These are phyloP conservation scores for Metschnikowia reukaufii DNA, from an alignment of 805 yeast species.

Conservation along the genomic window DNA sequence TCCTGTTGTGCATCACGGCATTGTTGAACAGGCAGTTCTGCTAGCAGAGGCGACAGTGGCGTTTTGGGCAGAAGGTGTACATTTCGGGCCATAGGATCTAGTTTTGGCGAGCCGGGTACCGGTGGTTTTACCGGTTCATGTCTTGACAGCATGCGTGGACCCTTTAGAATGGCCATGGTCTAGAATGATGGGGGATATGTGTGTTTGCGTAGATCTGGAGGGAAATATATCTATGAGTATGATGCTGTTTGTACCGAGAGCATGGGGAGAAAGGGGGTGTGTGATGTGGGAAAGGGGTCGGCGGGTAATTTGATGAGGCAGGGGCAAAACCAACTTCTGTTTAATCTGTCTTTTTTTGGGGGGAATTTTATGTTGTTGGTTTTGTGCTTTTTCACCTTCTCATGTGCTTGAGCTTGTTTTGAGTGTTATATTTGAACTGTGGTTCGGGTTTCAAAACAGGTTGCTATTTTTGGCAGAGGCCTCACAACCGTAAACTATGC, in stretches of 20 bases:
- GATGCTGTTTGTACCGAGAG: background rate
- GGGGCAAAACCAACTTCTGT: background rate
- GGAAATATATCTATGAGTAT: too few relatives aligned
- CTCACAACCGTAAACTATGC: background rate
- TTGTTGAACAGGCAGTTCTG: background rate
- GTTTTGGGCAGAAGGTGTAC: background rate
- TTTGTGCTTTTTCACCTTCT: background rate
- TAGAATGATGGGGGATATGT: background rate
- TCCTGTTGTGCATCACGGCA: conserved; percentile 9
- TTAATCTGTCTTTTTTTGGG: background rate
- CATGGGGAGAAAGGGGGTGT: conserved; percentile 2
- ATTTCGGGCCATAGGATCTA: background rate
- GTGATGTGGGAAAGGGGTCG: too few relatives aligned
- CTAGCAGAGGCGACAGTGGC: background rate
- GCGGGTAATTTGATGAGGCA: background rate
- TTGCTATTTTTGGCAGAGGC: conserved; percentile 5
- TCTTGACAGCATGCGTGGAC: background rate
- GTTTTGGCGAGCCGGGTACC: background rate
- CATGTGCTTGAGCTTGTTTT: background rate
- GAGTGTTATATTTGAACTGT: background rate
- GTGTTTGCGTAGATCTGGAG: background rate
- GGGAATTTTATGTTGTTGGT: too few relatives aligned
- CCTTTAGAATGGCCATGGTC: conserved; percentile 7
- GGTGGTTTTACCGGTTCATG: background rate
- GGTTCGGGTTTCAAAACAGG: background rate